Conservation (phyloP, 75 land plant species). For the Gnetum montanum region DNA sequence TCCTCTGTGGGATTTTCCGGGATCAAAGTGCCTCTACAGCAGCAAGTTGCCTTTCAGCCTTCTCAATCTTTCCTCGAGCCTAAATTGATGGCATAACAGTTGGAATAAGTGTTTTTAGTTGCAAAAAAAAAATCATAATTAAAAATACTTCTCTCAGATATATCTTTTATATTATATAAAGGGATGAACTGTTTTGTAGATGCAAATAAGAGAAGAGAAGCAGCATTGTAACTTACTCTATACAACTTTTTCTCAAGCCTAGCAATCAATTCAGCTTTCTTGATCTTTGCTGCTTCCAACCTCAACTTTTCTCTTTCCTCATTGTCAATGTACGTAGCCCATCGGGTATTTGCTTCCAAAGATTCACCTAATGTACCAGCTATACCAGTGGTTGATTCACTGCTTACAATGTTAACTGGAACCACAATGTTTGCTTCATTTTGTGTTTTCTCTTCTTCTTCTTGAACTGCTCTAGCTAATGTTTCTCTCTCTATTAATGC, state of each 20-base stretch:
- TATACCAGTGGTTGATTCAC: slow-evolving; percentile 16
- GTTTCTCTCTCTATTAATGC: slow-evolving; percentile 73
- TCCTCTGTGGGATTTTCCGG: slow-evolving; percentile 46
- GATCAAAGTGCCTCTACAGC: slow-evolving; percentile 61
- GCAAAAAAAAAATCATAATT: too few relatives aligned
- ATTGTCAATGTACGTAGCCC: slow-evolving; percentile 53
- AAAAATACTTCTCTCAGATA: too few relatives aligned
- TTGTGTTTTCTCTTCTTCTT: slow-evolving; percentile 72
- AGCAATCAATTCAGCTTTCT: slow-evolving; percentile 40
- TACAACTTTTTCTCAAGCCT: slow-evolving; percentile 57
- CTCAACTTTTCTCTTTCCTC: slow-evolving; percentile 32
- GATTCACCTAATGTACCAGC: slow-evolving; percentile 73
- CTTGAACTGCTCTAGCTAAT: slow-evolving; percentile 63
- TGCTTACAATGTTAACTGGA: slow-evolving; percentile 6
- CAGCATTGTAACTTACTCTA: slow-evolving; percentile 64
- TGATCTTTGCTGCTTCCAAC: slow-evolving; percentile 39
- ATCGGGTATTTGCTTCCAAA: slow-evolving; percentile 56
- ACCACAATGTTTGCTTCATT: slow-evolving; percentile 29
- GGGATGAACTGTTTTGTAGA: too few relatives aligned
- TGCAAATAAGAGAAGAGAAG: too few relatives aligned
- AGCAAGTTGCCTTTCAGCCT: slow-evolving; percentile 57
- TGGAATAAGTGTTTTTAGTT: too few relatives aligned
- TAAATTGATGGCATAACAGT: too few relatives aligned
- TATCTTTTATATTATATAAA: too few relatives aligned
- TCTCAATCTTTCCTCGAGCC: slow-evolving; percentile 57